Base-by-base conservation (phyloP, 140 eudicot species). In the Erigeron philadelphicus region DNA sequence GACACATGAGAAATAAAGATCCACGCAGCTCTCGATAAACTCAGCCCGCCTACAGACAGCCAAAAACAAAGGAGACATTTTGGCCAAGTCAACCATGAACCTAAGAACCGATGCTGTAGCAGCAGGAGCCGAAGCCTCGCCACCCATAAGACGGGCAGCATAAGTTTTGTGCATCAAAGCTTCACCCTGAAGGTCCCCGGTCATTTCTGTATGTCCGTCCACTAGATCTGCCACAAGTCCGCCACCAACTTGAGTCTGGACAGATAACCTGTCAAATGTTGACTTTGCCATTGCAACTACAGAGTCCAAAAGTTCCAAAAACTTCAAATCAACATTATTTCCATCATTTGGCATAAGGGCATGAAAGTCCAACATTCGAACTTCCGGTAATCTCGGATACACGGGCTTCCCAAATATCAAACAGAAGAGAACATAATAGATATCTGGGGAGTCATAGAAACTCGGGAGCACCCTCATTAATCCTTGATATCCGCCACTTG, bases 141-240 rank as follows among this genome's bases (percentile, higher is more conserved):
- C 98, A 17, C 98, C 98, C 98, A 92, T 92, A 72, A 92, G 82
- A 61, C 98, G 95, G n/a, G 98, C 98, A 11, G 98, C 98, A 84
- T 92, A 92, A 13, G 98, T 92, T 76, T 88, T 92, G 75, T 92
- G 98, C 98, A 92, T 92, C 75, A 92, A 61, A 61, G 98, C 98
- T 82, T 88, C 98, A 72, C 98, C 99, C 74, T 89, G 99, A 73
- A 94, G 97, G 41, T 94, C 99, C 16, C 99, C 99, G 9, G 86
- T 82, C 84, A 86, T 89, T 80, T 94, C 95, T n/a, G 81, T 52
- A 77, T 79, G 73, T 43, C 84, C 99, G 45, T 89, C 99, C 40
- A 70, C 95, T 60, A 94, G 89, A 70, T 94, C 99, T 3, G 97
- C 89, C 63, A 83, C 95, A 61, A 88, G 77, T 43, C 95, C 82